A percentile compares a stretch with the other conserved stretches of the same genome.
Evolutionary conservation across 2,329 filamentous ascomycete species (phyloP).

Genomic region (Colletotrichum trifolii): DNA sequence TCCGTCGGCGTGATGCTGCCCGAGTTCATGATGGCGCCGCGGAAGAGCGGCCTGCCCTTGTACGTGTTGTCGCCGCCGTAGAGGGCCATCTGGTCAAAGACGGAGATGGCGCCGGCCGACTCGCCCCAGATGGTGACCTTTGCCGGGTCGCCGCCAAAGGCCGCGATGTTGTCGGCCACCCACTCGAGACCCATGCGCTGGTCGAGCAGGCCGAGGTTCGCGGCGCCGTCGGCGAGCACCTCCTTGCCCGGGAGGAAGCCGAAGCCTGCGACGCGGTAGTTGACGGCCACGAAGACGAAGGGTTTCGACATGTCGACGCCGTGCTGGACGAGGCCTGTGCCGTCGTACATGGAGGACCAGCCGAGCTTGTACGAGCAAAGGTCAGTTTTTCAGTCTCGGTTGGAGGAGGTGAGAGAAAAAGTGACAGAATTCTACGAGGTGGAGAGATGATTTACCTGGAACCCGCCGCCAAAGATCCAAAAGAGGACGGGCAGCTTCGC

Average conservation of each 20-base stretch:
- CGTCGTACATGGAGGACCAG: conserved; percentile 51
- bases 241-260: conserved; percentile 70
- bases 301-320: conserved; percentile 60
- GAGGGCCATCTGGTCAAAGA: conserved; percentile 70
- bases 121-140: conserved; percentile 76
- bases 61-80: conserved; percentile 72
- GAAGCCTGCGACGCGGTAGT: conserved; percentile 72
- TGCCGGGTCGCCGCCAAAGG: conserved; percentile 73
- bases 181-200: conserved; percentile 70
- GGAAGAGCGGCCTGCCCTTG: conserved; percentile 72
- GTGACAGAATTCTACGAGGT: too few relatives aligned
- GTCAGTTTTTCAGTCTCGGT: neutral
- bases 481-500: conserved; percentile 65
- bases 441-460: conserved; percentile 40
- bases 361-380: conserved; percentile 39
- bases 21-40: conserved; percentile 73
- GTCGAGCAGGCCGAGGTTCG: conserved; percentile 71
- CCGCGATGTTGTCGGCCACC: conserved; percentile 72
- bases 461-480: conserved; percentile 68
- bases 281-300: conserved; percentile 72
- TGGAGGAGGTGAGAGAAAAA: neutral
- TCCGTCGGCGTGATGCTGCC: conserved; percentile 62
- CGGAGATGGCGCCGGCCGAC: conserved; percentile 68
- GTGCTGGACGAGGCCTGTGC: conserved; percentile 45
- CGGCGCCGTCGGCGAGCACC: conserved; percentile 62